Percentiles rank a stretch among this genome's conserved stretches.
Conservation (phyloP, 495 filamentous ascomycete species). For the Penicillium cosmopolitanum region DNA sequence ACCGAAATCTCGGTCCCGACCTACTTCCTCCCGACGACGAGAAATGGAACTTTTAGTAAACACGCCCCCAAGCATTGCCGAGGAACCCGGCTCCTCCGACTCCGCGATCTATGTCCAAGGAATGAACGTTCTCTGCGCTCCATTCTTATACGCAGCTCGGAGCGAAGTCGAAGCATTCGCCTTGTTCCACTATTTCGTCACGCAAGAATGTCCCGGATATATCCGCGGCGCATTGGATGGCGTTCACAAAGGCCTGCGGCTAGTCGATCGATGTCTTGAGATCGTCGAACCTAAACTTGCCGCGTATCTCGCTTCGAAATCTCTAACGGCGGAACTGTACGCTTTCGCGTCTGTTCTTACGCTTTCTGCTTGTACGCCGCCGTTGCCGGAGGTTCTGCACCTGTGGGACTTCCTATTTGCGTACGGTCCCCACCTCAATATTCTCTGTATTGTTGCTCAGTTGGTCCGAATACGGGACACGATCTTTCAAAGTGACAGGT, state of each 20-base stretch:
- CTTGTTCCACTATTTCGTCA: conserved; percentile 87
- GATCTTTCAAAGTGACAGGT: conserved; percentile 83
- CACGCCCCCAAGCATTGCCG: conserved; percentile 47
- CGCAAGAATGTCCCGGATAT: conserved; percentile 88
- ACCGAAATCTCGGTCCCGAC: conserved; percentile 45
- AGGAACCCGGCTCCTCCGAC: conserved; percentile 54
- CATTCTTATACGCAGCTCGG: conserved; percentile 92
- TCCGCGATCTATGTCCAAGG: conserved; percentile 93
- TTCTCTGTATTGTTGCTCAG: conserved; percentile 97
- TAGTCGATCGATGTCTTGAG: conserved; percentile 88
- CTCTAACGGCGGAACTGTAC: conserved; percentile 89
- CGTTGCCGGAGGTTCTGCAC: conserved; percentile 87
- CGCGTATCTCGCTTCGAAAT: conserved; percentile 78
- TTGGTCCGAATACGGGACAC: conserved; percentile 83
- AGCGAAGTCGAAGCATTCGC: conserved; percentile 95
- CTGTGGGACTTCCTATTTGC: conserved; percentile 99
- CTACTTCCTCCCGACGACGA: conserved; percentile 41
- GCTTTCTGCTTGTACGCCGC: conserved; percentile 95
- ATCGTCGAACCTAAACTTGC: conserved; percentile 91
- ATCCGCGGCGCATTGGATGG: conserved; percentile 96
- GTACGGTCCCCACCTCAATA: conserved; percentile 91
- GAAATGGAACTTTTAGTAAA: conserved; percentile 46
- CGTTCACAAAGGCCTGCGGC: conserved; percentile 84
- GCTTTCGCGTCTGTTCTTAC: conserved; percentile 97
- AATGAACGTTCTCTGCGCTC: conserved; percentile 99